Evolutionary conservation across 2,329 filamentous ascomycete genomes (phyloP).

Genomic region (Exophiala alcalophila): DNA sequence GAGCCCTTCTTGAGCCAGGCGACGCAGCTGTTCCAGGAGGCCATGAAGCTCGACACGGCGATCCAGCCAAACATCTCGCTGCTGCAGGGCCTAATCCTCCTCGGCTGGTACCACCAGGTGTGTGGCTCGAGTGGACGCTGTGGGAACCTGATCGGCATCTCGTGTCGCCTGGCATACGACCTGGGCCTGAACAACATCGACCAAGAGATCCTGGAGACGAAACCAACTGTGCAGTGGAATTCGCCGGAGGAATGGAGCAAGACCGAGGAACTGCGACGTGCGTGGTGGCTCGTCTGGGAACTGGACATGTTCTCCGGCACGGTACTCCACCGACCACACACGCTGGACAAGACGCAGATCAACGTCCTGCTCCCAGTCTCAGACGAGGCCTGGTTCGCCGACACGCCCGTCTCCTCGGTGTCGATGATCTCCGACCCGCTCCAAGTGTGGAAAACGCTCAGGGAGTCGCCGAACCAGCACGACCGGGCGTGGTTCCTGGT

Average conservation of each 20-base stretch:
- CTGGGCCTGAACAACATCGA: conserved; percentile 7
- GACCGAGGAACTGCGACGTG: conserved; percentile 8
- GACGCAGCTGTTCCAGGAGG: conserved; percentile 1
- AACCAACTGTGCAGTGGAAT: background rate
- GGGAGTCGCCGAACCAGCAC: conserved; percentile 3
- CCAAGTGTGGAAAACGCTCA: conserved; percentile 2
- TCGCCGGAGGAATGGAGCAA: conserved; percentile 2
- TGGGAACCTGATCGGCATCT: conserved; percentile 1
- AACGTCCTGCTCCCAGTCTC: conserved; percentile 6
- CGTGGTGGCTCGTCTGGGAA: conserved; percentile 14
- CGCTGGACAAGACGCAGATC: conserved; percentile 2
- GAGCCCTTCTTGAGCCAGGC: background rate
- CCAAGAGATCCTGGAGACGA: conserved; percentile 6
- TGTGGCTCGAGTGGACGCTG: conserved; percentile 2
- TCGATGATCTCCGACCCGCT: background rate
- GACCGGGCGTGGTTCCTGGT: conserved; percentile 9
- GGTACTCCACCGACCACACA: background rate
- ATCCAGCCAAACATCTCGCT: conserved; percentile 1
- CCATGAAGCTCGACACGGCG: conserved; percentile 1
- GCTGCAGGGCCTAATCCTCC: background rate
- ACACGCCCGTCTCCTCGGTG: background rate
- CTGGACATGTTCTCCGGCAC: conserved; percentile 8
- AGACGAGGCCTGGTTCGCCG: conserved; percentile 8
- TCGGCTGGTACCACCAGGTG: conserved; percentile 1
- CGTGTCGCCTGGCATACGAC: conserved; percentile 2